Base-by-base conservation (phyloP, 1,139 yeast species). In the Hanseniaspora uvarum region DNA sequence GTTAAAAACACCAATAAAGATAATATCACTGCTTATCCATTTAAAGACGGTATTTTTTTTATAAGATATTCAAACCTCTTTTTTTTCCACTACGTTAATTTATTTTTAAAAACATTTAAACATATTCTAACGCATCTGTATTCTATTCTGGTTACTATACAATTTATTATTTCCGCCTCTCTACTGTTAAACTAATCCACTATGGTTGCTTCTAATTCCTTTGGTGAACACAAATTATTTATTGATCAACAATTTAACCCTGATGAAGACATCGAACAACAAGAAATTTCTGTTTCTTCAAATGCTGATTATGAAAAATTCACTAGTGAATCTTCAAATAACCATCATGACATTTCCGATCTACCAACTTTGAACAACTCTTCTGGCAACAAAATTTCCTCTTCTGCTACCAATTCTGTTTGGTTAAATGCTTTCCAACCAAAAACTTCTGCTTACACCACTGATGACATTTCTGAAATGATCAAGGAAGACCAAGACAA, bases 241-340 rank as follows among this genome's bases (percentile, higher is more conserved):
- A 50, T 50, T 30, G 53, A 50, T 24, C 53, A 50, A 43, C 30
- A 43, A 33, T 50, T 50, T n/a, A 50, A 50, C 31, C 53, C 53
- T 37, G 53, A 50, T 43, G 53, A 50, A 16, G 53, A 50, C 12
- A 19, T 43, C 10, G 39, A 50, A n/a, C 18, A 44, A 31, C 28
- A 31, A 31, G 34, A 41, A 41, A 16, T 12, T n/a, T 23, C 34
- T 28, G 28, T 41, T 8, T 7, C 14, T 21, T 28, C 38, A 8
- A 33, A 30, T 19, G 12, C 14, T 3, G 41, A 34, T 4, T 30
- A 18, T 14, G 46, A 44, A 18, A 31, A 31, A 2, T 19, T 31
- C 14, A 12, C 23, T 14, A 26, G 34, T n/a, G 23, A 31, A 1
- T 44, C 37, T 8, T 21, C 23, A 3, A 14, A 19, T 30, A 5